Base-by-base conservation (phyloP, 1,284 basidiomycete species). In the Vanrija sp. region DNA sequence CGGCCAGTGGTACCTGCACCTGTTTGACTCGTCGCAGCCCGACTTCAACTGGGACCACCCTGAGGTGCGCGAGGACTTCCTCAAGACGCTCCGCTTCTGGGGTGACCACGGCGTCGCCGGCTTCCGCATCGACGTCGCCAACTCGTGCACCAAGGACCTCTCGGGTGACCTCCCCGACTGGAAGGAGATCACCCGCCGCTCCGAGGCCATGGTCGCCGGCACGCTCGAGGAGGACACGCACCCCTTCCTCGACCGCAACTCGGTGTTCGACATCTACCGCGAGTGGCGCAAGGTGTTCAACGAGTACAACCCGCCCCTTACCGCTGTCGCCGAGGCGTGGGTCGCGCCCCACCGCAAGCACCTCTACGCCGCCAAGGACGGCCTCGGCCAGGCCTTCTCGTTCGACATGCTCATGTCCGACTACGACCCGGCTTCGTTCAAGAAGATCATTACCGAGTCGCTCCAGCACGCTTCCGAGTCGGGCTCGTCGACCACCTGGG, bases 41-140 rank as follows among this genome's bases (percentile, higher is more conserved):
- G 88, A 90, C 71, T 74, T 89, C 34, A 89, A 91, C 72, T 90
- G 87, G 87, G 83, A 86, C 43, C 85, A 87, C 67, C 79, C 80
- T 0, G 80, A 81, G 38, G 83, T 87, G 12, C 77, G 84, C 25
- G 77, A 81, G 40, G 85, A 85, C 3, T 82, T 89, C 23, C 83
- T 81, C 76, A 82, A 84, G 43, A 74, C 85, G 39, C 85, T 90
- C 81, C 72, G 76, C 34, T 90, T 88, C 74, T 91, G 87, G 88
- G 80, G 86, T 23, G 81, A 85, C 55, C 78, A 83, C 57, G 87
- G 88, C 5, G 85, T 86, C 57, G 84, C 87, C 58, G 89, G 88
- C 2, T 91, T 89, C 73, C 78, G 86, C 15, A 62, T 73, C 29
- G 72, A 73, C 42, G 72, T 73, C 43, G 72, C 72, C 7, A 65